These are phyloP conservation scores for Claviceps pazoutovae DNA, from an alignment of 2,329 filamentous ascomycete genomes.

Conservation along the genomic window DNA sequence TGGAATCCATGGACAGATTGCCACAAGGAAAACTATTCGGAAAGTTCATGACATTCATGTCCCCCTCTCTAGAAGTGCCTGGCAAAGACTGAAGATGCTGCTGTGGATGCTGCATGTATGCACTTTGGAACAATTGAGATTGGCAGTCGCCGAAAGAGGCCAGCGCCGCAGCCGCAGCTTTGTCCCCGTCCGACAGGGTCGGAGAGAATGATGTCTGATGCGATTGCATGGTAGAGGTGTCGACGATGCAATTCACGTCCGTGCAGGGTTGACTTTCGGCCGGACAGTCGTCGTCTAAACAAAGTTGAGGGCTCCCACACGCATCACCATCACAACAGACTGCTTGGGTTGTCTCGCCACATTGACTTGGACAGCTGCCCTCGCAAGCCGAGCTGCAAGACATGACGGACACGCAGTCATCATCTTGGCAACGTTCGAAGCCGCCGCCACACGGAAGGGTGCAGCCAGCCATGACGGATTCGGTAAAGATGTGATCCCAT, in stretches of 20 bases:
- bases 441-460: neutral
- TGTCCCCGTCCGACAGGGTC: conserved; percentile 11
- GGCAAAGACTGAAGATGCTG: conserved; percentile 1
- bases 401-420: conserved; percentile 17
- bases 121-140: conserved; percentile 4
- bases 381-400: conserved; percentile 23
- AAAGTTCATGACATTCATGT: conserved; percentile 5
- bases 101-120: conserved; percentile 7
- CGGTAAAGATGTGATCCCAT: conserved; percentile 10
- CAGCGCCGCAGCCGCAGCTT: conserved; percentile 17
- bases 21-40: conserved; percentile 10
- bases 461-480: conserved; percentile 3
- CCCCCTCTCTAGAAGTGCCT: conserved; percentile 1
- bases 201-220: neutral
- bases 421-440: conserved; percentile 8
- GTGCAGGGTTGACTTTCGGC: conserved; percentile 22
- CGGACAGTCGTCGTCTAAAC: conserved; percentile 20
- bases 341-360: conserved; percentile 17
- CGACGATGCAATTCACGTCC: conserved; percentile 19
- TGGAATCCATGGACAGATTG: conserved; percentile 10
- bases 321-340: conserved; percentile 23
- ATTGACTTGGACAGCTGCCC: conserved; percentile 21
- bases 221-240: conserved; percentile 6
- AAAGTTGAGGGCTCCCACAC: conserved; percentile 16
- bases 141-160: conserved; percentile 17